phyloP scores from a whole-genome alignment of 495 filamentous ascomycete species.

The Penicillium daleae region DNA sequence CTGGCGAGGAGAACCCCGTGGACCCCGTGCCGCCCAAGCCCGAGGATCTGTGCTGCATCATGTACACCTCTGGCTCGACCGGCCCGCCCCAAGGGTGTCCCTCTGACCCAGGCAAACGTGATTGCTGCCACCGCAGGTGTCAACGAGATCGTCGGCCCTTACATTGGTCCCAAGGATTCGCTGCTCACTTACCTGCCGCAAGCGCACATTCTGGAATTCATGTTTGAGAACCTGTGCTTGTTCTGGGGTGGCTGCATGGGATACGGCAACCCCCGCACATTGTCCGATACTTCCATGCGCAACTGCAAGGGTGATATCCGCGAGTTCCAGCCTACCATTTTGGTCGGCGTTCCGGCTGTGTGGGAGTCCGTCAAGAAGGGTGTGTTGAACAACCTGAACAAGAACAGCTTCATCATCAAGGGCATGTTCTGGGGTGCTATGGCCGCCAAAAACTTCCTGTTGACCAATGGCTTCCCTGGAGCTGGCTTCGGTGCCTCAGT shows the following conservation, averaged over 20 bases:
- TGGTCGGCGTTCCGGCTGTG: slow-evolving; percentile 94
- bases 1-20: slow-evolving; percentile 79
- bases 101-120: slow-evolving; percentile 85
- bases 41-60: slow-evolving; percentile 95
- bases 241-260: slow-evolving; percentile 98
- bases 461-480: slow-evolving; percentile 77
- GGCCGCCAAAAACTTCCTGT: slow-evolving; percentile 78
- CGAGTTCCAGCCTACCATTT: slow-evolving; percentile 87
- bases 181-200: slow-evolving; percentile 91
- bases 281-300: slow-evolving; percentile 86
- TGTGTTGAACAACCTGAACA: slow-evolving; percentile 83
- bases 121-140: slow-evolving; percentile 91
- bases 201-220: slow-evolving; percentile 95
- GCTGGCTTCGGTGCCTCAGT: slow-evolving; percentile 60
- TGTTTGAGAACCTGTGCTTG: slow-evolving; percentile 91
- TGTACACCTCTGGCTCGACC: slow-evolving; percentile 99
- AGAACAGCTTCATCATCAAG: slow-evolving; percentile 69
- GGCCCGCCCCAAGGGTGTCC: slow-evolving; percentile 95
- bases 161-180: slow-evolving; percentile 83
- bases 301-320: slow-evolving; percentile 96
- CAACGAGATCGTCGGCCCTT: slow-evolving; percentile 79
- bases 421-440: slow-evolving; percentile 94
- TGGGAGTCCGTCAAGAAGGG: slow-evolving; percentile 99
- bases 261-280: slow-evolving; percentile 91
- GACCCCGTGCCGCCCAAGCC: slow-evolving; percentile 79